A percentile compares a stretch with the other conserved stretches of the same genome.
These are phyloP conservation scores for Monosporozyma servazzii DNA, from an alignment of 805 yeast species.

Conservation along the genomic window DNA sequence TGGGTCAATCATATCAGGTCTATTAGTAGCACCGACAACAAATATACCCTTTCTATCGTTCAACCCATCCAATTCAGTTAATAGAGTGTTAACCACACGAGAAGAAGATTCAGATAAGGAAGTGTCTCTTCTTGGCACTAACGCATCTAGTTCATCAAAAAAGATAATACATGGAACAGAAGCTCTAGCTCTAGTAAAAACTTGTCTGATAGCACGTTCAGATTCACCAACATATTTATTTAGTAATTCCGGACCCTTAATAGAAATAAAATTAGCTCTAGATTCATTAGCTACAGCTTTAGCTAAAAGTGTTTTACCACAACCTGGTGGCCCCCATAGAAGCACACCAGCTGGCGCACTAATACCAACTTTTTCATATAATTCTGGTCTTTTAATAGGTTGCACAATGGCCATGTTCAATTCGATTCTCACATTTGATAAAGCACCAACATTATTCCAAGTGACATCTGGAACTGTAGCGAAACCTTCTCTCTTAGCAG, in stretches of 20 bases:
- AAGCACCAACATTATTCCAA: constrained; percentile 93
- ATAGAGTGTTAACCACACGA: constrained; percentile 85
- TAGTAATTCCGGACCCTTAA: constrained; percentile 89
- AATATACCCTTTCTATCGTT: constrained; percentile 88
- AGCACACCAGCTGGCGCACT: constrained; percentile 95
- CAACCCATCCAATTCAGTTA: constrained; percentile 91
- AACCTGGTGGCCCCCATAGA: constrained; percentile 99
- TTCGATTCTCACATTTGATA: constrained; percentile 71
- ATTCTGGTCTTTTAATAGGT: constrained; percentile 87
- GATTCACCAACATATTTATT: constrained; percentile 96
- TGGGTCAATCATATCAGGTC: constrained; percentile 97
- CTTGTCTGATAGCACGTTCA: constrained; percentile 88
- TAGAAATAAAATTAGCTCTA: constrained; percentile 89
- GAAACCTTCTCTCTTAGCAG: constrained; percentile 96
- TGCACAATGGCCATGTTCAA: constrained; percentile 96
- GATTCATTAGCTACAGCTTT: constrained; percentile 98
- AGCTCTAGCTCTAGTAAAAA: constrained; percentile 84
- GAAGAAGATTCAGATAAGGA: constrained; percentile 82
- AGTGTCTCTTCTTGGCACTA: constrained; percentile 89
- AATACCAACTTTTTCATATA: constrained; percentile 84
- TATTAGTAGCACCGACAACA: constrained; percentile 92
- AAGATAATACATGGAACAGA: constrained; percentile 90
- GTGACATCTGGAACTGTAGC: constrained; percentile 97
- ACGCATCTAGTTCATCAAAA: constrained; percentile 92
- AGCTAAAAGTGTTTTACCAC: constrained; percentile 93